These are phyloP conservation scores for Fraxinus ornus DNA, from an alignment of 305 asterid species.

Conservation along the genomic window DNA sequence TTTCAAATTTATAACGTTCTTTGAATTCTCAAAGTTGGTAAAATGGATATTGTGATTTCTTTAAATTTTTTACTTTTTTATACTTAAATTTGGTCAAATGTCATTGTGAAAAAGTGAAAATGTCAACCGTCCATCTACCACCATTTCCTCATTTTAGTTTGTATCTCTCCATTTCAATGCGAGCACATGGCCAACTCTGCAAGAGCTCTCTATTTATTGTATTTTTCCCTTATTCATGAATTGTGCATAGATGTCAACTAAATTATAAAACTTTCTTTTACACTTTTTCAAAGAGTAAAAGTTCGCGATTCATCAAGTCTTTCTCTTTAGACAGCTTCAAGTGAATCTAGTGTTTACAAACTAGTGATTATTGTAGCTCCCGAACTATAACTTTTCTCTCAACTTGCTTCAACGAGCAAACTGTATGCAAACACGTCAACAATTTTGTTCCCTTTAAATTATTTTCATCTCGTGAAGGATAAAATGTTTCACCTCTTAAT, in stretches of 20 bases:
- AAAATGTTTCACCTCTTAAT: background rate
- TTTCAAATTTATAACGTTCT: too few species aligned
- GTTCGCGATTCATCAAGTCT: background rate
- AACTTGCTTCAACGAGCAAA: background rate
- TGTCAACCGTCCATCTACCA: too few species aligned
- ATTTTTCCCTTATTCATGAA: background rate
- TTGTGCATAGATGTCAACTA: background rate
- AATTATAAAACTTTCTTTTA: background rate
- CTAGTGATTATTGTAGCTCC: background rate
- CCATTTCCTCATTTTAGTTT: background rate
- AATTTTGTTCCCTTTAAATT: background rate
- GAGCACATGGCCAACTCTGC: background rate
- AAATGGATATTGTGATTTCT: too few species aligned
- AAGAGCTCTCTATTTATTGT: background rate
- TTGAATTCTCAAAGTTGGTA: too few species aligned
- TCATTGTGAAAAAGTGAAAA: too few species aligned
- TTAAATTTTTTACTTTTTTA: too few species aligned
- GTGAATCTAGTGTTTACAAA: background rate
- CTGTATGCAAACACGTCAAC: background rate
- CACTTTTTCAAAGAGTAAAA: background rate
- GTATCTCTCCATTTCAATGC: background rate
- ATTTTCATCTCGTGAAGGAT: background rate
- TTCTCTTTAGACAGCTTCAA: background rate
- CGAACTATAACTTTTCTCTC: background rate
- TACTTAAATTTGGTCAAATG: too few species aligned